Conservation (phyloP, 495 filamentous ascomycete genomes). For the Penicillium simplicissimum region DNA sequence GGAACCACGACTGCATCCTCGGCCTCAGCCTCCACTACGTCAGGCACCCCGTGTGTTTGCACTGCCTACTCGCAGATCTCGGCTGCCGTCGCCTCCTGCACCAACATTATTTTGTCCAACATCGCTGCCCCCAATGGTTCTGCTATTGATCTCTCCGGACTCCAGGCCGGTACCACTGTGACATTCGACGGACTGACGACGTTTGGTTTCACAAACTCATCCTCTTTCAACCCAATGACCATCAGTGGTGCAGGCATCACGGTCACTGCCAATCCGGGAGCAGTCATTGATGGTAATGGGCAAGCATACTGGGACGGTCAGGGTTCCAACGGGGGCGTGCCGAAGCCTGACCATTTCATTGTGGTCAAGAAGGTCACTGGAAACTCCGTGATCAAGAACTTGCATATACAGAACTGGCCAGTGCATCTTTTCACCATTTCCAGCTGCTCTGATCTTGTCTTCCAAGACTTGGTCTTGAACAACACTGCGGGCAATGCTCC, state of each 20-base stretch:
- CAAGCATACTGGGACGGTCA: slow-evolving; percentile 2
- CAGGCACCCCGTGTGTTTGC: not conserved
- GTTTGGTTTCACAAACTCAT: not conserved
- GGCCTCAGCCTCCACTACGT: not conserved
- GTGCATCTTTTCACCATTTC: slow-evolving; percentile 1
- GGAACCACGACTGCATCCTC: not conserved
- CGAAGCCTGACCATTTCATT: slow-evolving; percentile 4
- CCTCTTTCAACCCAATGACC: not conserved
- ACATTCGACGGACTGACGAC: slow-evolving; percentile 3
- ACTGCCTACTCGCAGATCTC: slow-evolving; percentile 4
- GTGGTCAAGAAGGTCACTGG: slow-evolving; percentile 1
- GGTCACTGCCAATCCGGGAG: not conserved
- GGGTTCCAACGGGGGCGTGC: slow-evolving; percentile 1
- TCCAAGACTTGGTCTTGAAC: not conserved
- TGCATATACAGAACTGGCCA: slow-evolving; percentile 3
- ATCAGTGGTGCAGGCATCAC: not conserved
- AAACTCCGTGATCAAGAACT: not conserved
- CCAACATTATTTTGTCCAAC: slow-evolving; percentile 1
- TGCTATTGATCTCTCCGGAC: not conserved
- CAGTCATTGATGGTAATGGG: slow-evolving; percentile 1
- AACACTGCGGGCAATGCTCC: slow-evolving; percentile 1
- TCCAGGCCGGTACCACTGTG: not conserved
- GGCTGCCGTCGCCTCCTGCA: not conserved
- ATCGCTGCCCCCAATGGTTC: not conserved
- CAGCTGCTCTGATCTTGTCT: slow-evolving; percentile 2